Base-by-base conservation (phyloP, 2,329 filamentous ascomycete species). In the Phoma sp. region DNA sequence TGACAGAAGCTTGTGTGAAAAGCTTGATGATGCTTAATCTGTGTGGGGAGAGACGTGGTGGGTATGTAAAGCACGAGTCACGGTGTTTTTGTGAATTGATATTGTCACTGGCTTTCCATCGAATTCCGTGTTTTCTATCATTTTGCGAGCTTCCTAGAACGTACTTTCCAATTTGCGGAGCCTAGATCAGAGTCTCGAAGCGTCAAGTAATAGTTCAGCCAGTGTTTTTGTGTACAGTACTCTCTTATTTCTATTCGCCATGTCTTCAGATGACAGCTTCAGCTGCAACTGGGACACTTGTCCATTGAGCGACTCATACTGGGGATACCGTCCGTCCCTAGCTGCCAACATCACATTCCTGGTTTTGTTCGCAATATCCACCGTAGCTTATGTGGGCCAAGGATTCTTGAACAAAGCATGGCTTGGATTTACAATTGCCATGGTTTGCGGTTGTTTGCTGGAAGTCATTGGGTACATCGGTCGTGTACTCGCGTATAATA, bases 381-480 rank as follows among this genome's bases (percentile, higher is more conserved):
- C 74, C 22, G 14, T 76, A 11, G 52, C 72, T 3, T 79, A 77
- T 54, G 32, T 75, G 0, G 53, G 65, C 18, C 74, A 80, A 49
- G 74, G 75, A 6, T 57, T 73, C 10, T 48, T 72, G 8, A 73
- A 62, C n/a, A 70, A 66, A 59, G 70, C 69, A 49, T 78, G 75
- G 55, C 68, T 76, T 29, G 72, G 73, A 18, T 82, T 78, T 63
- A 74, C 74, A 13, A 71, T 76, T 35, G 75, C 75, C 56, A 84
- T 89, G 79, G 62, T 84, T 6, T 64, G 79, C 14, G 87, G 87
- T 40, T 85, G 81, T 59, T 36, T 81, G 5, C 76, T 79, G 42
- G 86, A 88, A 62, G 78, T 88, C 9, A 65, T 88, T 30, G 87
- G 87, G 14, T 90, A 90, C 58, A 71, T 75, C 1, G 87, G 85